phyloP scores from a whole-genome alignment of 139 green algal species.

The Chlamydomonas urium region DNA sequence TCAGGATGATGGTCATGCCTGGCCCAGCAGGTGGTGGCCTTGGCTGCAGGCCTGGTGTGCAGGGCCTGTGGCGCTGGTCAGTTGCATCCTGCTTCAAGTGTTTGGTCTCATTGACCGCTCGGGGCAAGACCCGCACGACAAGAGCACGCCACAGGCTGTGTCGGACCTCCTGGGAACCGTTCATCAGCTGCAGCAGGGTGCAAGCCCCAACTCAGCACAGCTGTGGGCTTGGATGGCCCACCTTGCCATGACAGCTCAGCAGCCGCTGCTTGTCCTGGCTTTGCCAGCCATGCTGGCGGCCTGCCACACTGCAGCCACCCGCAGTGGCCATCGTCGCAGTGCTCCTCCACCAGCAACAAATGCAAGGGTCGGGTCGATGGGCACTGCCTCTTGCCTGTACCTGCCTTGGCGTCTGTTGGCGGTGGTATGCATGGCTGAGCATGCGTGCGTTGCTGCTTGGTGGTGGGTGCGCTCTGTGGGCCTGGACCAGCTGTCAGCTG shows the following conservation, averaged over 20 bases:
- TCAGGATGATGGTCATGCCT: no score
- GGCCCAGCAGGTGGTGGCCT: neutral
- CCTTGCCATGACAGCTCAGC: no score
- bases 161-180: slow-evolving; percentile 17
- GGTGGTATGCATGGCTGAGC: slow-evolving; percentile 2
- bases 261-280: neutral
- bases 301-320: neutral
- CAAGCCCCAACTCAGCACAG: no score
- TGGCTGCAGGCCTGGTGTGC: neutral
- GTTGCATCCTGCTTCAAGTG: neutral
- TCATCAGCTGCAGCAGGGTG: no score
- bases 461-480: slow-evolving; percentile 11
- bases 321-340: no score
- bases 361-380: no score
- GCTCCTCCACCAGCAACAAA: no score
- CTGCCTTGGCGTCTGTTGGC: neutral
- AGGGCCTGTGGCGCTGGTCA: neutral
- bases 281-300: neutral
- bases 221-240: no score
- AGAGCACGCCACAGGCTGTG: slow-evolving; percentile 18
- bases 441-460: slow-evolving; percentile 1
- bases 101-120: slow-evolving; percentile 44
- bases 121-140: slow-evolving; percentile 51
- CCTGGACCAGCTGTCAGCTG: neutral
- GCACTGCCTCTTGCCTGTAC: slow-evolving; percentile 2